Evolutionary conservation across 2,329 filamentous ascomycete species (phyloP).

Genomic region (Ceratocystis alfenasii): DNA sequence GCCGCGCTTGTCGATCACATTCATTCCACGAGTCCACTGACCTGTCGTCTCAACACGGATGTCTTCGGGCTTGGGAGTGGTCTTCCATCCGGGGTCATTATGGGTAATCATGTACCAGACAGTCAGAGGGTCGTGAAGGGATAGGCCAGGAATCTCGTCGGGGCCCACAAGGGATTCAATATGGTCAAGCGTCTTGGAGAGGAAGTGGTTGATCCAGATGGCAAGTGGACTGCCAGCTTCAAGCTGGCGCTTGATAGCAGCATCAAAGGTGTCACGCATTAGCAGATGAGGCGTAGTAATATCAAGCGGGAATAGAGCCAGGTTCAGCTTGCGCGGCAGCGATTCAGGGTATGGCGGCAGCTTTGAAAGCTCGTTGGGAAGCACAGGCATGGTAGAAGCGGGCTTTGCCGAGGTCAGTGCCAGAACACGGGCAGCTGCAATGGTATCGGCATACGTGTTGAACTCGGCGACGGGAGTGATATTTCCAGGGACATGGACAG

Average conservation of each 20-base stretch:
- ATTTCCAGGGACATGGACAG: slow-evolving; percentile 69
- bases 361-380: slow-evolving; percentile 39
- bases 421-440: slow-evolving; percentile 64
- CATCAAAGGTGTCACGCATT: slow-evolving; percentile 46
- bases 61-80: slow-evolving; percentile 54
- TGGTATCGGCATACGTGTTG: slow-evolving; percentile 82
- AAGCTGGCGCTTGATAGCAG: slow-evolving; percentile 43
- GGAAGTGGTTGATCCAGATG: slow-evolving; percentile 59
- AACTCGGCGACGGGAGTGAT: slow-evolving; percentile 81
- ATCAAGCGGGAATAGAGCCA: slow-evolving; percentile 65
- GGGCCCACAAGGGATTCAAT: slow-evolving; percentile 51
- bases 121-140: slow-evolving; percentile 65
- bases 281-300: slow-evolving; percentile 62
- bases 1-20: slow-evolving; percentile 64
- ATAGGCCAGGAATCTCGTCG: slow-evolving; percentile 47
- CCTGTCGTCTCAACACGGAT: slow-evolving; percentile 79
- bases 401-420: slow-evolving; percentile 65
- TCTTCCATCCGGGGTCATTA: slow-evolving; percentile 46
- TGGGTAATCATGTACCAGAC: slow-evolving; percentile 65
- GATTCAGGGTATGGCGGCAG: slow-evolving; percentile 51
- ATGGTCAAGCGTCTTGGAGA: slow-evolving; percentile 57
- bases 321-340: slow-evolving; percentile 50
- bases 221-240: slow-evolving; percentile 58
- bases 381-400: slow-evolving; percentile 65
- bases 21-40: slow-evolving; percentile 92